These are phyloP conservation scores for Beauveria rudraprayagi DNA, from an alignment of 2,329 filamentous ascomycete species.

Conservation along the genomic window DNA sequence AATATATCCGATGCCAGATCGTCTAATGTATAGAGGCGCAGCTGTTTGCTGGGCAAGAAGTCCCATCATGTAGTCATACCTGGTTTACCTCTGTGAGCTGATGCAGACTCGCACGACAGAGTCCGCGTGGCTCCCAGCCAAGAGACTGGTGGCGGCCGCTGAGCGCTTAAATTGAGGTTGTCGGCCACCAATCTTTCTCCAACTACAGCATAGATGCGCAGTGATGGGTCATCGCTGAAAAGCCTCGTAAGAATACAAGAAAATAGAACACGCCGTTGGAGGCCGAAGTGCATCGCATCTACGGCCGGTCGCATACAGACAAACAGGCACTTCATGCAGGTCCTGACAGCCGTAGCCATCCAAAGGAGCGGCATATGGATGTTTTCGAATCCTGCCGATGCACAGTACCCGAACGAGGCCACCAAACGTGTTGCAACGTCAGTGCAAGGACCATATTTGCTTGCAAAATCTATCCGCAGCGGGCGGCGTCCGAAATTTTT, in stretches of 20 bases:
- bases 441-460: too few relatives aligned
- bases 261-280: neutral
- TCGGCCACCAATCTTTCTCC: neutral
- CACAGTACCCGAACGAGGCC: too few relatives aligned
- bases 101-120: neutral
- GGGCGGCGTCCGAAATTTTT: too few relatives aligned
- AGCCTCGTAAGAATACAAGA: neutral
- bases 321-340: too few relatives aligned
- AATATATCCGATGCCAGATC: slow-evolving; percentile 4
- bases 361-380: too few relatives aligned
- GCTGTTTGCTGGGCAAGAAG: neutral
- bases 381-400: too few relatives aligned
- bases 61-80: neutral
- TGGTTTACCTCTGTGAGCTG: neutral
- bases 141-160: neutral
- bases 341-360: too few relatives aligned
- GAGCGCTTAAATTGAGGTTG: neutral
- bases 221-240: neutral
- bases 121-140: neutral
- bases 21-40: neutral
- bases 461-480: too few relatives aligned
- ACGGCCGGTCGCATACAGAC: too few relatives aligned
- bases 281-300: too few relatives aligned
- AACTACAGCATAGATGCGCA: neutral
- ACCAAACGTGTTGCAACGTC: too few relatives aligned